Evolutionary conservation across 441 rosid genomes (phyloP), one percentile per base, ranked within the genome.

Genomic region (Bocquillonia castaneifolia): DNA sequence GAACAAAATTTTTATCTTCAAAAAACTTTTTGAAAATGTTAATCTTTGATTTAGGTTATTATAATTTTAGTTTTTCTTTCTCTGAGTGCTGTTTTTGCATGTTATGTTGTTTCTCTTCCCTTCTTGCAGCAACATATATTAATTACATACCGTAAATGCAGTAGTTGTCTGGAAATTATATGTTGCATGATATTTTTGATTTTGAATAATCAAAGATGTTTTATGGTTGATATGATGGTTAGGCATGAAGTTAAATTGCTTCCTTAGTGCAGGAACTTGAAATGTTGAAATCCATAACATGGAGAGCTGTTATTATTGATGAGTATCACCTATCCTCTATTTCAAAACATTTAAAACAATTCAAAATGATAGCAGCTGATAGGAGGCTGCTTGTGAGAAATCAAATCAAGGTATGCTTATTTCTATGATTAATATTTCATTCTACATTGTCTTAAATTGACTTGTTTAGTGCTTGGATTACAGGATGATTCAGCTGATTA

Each of bases 271-370:
- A 80, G 81, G 84, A 80, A 59, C 17, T 75, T 56, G 76, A 75
- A 61, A 57, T 59, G 22, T 42, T 80, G 34, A 36, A 67, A 60
- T 56, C 63, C 61, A 70, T 72, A 39, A 70, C 28, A 62, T 80
- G 81, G 84, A 75, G 74, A 57, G 64, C 67, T 53, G 34, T 75
- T 32, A 59, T 80, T 53, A 53, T 80, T 58, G 81, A 80, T 60
- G 81, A 77, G 26, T 77, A 81, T 69, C 81, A 80, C 68, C 26
- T 44, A 42, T 63, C 72, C 20, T 2, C 29, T 13, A 62, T 71
- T 28, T 65, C 68, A 1, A 63, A 45, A 64, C 48, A 74, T 59
- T 58, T 64, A 67, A 68, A 69, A 60, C 54, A 75, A 36, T 45
- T 80, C 45, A 75, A 72, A 59, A 63, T 32, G 64, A 63, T 80